These are phyloP conservation scores for Laguncularia racemosa DNA, from an alignment of 345 rosid species.

Conservation along the genomic window DNA sequence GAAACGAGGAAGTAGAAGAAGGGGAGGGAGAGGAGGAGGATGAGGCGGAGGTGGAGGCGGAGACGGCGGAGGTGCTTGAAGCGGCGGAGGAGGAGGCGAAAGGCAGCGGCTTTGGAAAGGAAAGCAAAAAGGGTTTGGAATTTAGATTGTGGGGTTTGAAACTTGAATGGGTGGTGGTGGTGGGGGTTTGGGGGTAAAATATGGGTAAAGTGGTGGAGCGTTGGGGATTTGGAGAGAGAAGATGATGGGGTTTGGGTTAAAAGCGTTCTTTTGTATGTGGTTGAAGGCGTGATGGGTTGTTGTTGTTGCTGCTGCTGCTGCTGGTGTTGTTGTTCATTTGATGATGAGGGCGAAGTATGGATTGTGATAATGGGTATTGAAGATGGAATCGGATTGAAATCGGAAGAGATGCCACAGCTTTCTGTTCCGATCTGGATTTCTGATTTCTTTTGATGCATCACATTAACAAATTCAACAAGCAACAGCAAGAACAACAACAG, in stretches of 20 bases:
- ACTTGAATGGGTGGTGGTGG: conserved; percentile 12
- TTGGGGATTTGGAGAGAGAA: conserved; percentile 47
- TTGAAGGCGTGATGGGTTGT: conserved; percentile 37
- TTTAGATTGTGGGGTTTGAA: neutral
- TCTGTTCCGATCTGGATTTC: conserved; percentile 99
- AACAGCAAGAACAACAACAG: neutral
- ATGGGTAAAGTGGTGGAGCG: conserved; percentile 33
- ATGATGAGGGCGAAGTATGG: conserved; percentile 7
- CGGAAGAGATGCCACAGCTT: conserved; percentile 99
- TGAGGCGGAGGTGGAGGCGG: conserved; percentile 50
- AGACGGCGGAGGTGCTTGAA: conserved; percentile 38
- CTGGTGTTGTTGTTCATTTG: conserved; percentile 5
- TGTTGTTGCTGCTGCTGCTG: conserved; percentile 9
- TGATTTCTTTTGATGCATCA: conserved; percentile 99
- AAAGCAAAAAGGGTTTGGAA: conserved; percentile 23
- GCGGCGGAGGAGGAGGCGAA: conserved; percentile 40
- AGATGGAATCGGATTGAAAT: conserved; percentile 62
- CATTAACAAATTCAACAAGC: conserved; percentile 19
- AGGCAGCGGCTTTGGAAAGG: conserved; percentile 43
- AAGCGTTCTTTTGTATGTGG: conserved; percentile 65
- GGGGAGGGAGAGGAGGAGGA: conserved; percentile 61
- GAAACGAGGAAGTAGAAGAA: conserved; percentile 76
- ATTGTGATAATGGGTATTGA: conserved; percentile 20
- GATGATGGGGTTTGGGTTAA: conserved; percentile 35
- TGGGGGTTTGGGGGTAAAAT: neutral